Evolutionary conservation across 2,329 filamentous ascomycete genomes (phyloP), one percentile per base, ranked within the genome.

Genomic region (Gremmenia infestans): DNA sequence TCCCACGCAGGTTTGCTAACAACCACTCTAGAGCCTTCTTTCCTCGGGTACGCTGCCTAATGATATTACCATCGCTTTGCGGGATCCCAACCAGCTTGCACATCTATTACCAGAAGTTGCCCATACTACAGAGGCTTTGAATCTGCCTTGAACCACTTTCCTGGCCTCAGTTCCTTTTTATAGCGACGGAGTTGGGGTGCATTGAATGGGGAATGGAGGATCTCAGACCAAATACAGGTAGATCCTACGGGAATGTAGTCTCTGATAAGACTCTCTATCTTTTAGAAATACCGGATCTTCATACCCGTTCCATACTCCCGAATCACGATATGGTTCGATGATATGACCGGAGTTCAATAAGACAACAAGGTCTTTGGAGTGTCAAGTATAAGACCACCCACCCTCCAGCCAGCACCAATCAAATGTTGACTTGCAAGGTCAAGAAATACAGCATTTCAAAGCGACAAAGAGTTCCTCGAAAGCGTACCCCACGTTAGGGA

Each of bases 31-130:
- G 80, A 75, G 73, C 51, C 70, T 84, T 4, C 67, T 75, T 55
- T 74, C 75, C 68, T 73, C 74, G 2, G 81, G 81, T 2, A 70
- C 75, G 37, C 65, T 77, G 47, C 83, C 87, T 3, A 87, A 93
- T 65, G 90, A 92, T 67, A 80, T 91, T 22, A 87, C 89, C 1
- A 81, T 88, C 42, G 81, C 87, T 23, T 77, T 96, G 73, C 80
- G 91, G 64, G 91, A 97, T 72, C 81, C 91, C 2, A 94, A 95
- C 67, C 78, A 84, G 53, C 75, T 96, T 43, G 83, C 83, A 14
- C 81, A 85, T 28, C 68, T 91, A 43, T 72, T 96, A 48, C 86
- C 85, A 2, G 73, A 89, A 5, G 81, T 91, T n/a, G 85, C 89
- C 54, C 83, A 84, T 54, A 80, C 71, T 28, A 73, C 86, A 57